Evolutionary conservation across 2,329 filamentous ascomycete species (phyloP).

Genomic region (Elsinoe arachidis): DNA sequence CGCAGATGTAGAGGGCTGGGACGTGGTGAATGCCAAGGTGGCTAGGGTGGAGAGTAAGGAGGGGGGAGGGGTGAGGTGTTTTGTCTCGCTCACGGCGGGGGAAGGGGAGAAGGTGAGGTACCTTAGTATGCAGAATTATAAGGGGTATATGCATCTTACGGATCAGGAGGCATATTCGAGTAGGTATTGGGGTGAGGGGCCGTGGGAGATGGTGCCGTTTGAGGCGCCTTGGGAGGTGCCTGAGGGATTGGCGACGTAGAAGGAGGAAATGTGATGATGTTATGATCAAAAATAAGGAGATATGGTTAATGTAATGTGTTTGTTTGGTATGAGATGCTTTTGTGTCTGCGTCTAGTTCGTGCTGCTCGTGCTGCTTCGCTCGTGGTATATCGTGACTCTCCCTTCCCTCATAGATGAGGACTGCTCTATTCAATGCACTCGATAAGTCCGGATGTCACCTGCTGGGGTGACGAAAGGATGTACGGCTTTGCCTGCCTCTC

Average conservation of each 20-base stretch:
- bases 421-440: neutral
- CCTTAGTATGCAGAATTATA: conserved; percentile 3
- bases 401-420: neutral
- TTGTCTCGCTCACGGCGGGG: neutral
- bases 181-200: conserved; percentile 2
- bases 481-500: neutral
- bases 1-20: neutral
- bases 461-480: neutral
- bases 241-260: neutral
- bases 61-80: neutral
- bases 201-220: conserved; percentile 1
- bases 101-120: neutral
- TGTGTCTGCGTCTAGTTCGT: conserved; percentile 2
- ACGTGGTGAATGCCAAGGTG: neutral
- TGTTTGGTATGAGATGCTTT: conserved; percentile 1
- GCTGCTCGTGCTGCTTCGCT: neutral
- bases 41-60: neutral
- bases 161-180: neutral
- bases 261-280: neutral
- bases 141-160: conserved; percentile 5
- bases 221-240: neutral
- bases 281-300: neutral
- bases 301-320: neutral
- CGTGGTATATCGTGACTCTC: neutral
- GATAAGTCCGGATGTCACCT: neutral